Percentiles rank a stretch among this genome's conserved stretches.
Conservation (phyloP, 306 rosid genomes). For the Alnus glutinosa region DNA sequence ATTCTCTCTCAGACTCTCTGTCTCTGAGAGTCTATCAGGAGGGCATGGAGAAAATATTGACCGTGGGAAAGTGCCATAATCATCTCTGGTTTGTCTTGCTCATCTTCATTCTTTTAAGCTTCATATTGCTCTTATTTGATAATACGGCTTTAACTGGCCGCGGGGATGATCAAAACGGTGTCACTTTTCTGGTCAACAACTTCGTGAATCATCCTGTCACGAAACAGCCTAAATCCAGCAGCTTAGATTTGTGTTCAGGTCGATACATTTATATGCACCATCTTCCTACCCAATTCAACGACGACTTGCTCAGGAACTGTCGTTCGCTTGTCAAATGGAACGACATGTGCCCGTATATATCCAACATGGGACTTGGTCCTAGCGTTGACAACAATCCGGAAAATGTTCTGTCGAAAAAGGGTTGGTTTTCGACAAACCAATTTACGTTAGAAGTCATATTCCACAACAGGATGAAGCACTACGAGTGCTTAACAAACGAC, state of each 20-base stretch:
- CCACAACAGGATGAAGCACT: constrained; percentile 57
- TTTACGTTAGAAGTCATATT: constrained; percentile 60
- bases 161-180: not conserved
- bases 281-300: constrained; percentile 52
- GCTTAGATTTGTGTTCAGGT: constrained; percentile 41
- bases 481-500: constrained; percentile 59
- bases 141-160: constrained; percentile 22
- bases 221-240: not conserved
- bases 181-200: constrained; percentile 26
- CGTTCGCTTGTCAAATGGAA: constrained; percentile 37
- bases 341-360: constrained; percentile 45
- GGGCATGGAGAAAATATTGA: constrained; percentile 24
- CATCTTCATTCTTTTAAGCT: constrained; percentile 20
- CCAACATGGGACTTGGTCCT: constrained; percentile 53
- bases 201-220: not conserved
- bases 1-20: too few relatives aligned
- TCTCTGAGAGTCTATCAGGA: not conserved
- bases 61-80: constrained; percentile 23
- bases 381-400: constrained; percentile 25
- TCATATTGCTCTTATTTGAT: constrained; percentile 36
- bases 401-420: constrained; percentile 2
- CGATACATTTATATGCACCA: constrained; percentile 45
- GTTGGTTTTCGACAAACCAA: constrained; percentile 62
- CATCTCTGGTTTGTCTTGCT: constrained; percentile 48
- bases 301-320: constrained; percentile 46